Percentiles rank a stretch among this genome's conserved stretches.
Conservation (phyloP, 2,329 filamentous ascomycete species). For the Fusarium pseudonygamai region DNA sequence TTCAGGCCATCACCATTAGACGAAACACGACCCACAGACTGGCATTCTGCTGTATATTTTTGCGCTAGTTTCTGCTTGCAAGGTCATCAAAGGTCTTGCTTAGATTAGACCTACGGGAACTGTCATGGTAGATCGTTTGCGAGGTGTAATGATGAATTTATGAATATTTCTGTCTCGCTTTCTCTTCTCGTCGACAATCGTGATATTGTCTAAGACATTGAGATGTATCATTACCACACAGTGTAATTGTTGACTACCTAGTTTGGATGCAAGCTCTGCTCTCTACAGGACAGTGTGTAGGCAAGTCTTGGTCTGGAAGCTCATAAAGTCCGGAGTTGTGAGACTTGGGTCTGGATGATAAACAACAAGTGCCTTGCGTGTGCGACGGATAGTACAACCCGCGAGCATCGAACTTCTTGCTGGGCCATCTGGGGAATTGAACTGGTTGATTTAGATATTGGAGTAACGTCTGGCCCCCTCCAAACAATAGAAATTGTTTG, state of each 20-base stretch:
- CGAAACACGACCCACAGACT: background rate
- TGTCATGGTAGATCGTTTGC: background rate
- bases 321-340: constrained; percentile 24
- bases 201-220: constrained; percentile 4
- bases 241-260: background rate
- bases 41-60: constrained; percentile 24
- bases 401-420: background rate
- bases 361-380: constrained; percentile 5
- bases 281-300: constrained; percentile 1
- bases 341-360: background rate
- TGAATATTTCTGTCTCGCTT: background rate
- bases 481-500: background rate
- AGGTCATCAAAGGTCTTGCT: background rate
- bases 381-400: background rate
- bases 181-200: background rate
- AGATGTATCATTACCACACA: background rate
- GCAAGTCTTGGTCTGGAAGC: constrained; percentile 7
- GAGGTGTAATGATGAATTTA: constrained; percentile 19
- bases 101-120: background rate
- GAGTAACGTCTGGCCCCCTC: background rate
- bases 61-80: background rate
- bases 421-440: background rate
- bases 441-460: background rate
- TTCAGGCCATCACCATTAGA: constrained; percentile 33
- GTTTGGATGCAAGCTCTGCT: constrained; percentile 8